A percentile compares a stretch with the other conserved stretches of the same genome.
phyloP scores from a whole-genome alignment of 164 flowering plant species.

The Amborella trichopoda region DNA sequence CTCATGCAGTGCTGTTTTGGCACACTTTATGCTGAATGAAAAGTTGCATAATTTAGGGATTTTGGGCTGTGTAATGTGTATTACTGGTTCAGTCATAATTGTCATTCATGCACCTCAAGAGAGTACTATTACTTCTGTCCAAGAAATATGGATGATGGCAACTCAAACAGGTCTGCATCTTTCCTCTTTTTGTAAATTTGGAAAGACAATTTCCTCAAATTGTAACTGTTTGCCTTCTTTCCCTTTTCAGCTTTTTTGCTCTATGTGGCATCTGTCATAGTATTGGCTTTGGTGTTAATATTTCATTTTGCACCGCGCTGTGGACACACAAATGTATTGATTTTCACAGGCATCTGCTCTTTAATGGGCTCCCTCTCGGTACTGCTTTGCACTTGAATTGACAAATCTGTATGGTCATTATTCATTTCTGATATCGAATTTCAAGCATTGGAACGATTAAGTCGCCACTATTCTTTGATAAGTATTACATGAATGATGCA shows the following conservation, averaged over 20 bases:
- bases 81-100: slow-evolving; percentile 63
- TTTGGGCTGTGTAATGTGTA: slow-evolving; percentile 79
- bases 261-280: slow-evolving; percentile 54
- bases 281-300: slow-evolving; percentile 51
- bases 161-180: slow-evolving; percentile 46
- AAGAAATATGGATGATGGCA: slow-evolving; percentile 76
- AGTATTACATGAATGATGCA: too few species aligned
- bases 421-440: too few species aligned
- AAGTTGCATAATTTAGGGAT: slow-evolving; percentile 51
- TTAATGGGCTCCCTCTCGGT: slow-evolving; percentile 90
- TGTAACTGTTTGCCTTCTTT: too few species aligned
- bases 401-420: too few species aligned
- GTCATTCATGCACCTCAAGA: slow-evolving; percentile 91
- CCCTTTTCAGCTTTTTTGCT: slow-evolving; percentile 61
- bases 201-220: too few species aligned
- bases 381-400: too few species aligned
- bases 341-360: slow-evolving; percentile 80
- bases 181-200: background rate
- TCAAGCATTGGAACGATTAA: too few species aligned
- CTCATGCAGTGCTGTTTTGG: slow-evolving; percentile 57
- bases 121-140: slow-evolving; percentile 51
- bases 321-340: slow-evolving; percentile 61
- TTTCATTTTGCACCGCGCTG: slow-evolving; percentile 54
- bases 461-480: too few species aligned
- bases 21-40: slow-evolving; percentile 73